These are phyloP conservation scores for Trametes meyenii DNA, from an alignment of 768 basidiomycete genomes.

Conservation along the genomic window DNA sequence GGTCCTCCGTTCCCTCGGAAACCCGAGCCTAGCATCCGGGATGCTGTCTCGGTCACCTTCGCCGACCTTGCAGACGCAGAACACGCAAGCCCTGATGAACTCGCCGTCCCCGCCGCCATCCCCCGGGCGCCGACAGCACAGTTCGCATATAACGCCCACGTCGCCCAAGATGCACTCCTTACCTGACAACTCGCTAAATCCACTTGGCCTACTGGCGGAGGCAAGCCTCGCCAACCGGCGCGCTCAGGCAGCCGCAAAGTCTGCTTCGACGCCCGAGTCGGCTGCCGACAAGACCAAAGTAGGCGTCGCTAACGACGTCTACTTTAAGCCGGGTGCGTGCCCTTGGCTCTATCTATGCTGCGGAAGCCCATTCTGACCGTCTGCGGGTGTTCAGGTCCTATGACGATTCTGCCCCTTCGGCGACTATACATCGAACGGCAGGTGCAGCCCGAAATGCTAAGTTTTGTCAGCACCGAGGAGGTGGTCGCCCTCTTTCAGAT, in stretches of 20 bases:
- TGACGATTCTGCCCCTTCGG: conserved; percentile 84
- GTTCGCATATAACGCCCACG: conserved; percentile 36
- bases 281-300: conserved; percentile 42
- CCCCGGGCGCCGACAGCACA: conserved; percentile 44
- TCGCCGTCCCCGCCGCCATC: conserved; percentile 35
- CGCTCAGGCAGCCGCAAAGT: conserved; percentile 46
- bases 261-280: conserved; percentile 20
- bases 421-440: conserved; percentile 86
- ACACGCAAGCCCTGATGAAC: conserved; percentile 58
- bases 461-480: conserved; percentile 84
- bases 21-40: conserved; percentile 75
- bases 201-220: conserved; percentile 90
- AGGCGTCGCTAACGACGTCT: conserved; percentile 84
- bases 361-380: neutral
- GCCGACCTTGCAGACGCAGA: conserved; percentile 52
- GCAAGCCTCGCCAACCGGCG: conserved; percentile 79
- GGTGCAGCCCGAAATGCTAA: conserved; percentile 92
- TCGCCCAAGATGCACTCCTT: conserved; percentile 90
- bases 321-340: conserved; percentile 84
- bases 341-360: conserved; percentile 1
- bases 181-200: conserved; percentile 91
- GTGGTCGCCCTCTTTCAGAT: conserved; percentile 91
- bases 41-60: conserved; percentile 86
- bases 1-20: conserved; percentile 85
- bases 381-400: conserved; percentile 58